phyloP scores from a whole-genome alignment of 306 rosid species.

The Dalbergia cultrata region DNA sequence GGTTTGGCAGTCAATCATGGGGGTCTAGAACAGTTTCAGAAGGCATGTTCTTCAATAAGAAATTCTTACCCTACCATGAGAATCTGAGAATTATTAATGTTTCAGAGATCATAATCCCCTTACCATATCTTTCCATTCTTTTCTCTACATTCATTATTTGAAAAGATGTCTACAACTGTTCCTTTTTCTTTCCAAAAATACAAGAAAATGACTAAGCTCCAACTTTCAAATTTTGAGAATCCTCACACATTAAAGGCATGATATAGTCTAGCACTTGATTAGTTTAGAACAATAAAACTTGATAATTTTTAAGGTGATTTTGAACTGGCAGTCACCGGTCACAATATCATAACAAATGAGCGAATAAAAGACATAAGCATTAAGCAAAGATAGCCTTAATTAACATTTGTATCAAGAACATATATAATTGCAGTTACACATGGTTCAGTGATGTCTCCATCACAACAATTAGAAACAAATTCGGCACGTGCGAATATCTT shows the following conservation, averaged over 20 bases:
- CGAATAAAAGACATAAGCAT: not conserved
- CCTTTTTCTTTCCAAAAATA: not conserved
- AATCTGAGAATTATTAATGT: not conserved
- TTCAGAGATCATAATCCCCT: not conserved
- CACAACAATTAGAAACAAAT: not conserved
- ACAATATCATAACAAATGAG: not conserved
- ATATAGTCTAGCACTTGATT: not conserved
- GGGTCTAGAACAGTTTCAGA: not conserved
- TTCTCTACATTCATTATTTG: not conserved
- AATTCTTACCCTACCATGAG: not conserved
- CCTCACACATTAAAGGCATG: not conserved
- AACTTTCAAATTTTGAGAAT: not conserved
- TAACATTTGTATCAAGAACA: not conserved
- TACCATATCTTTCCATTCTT: not conserved
- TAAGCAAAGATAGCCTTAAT: too few relatives aligned
- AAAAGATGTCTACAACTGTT: too few relatives aligned
- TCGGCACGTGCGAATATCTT: not conserved
- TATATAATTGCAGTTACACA: too few relatives aligned
- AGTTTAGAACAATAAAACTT: too few relatives aligned
- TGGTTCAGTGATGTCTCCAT: not conserved
- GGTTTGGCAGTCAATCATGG: too few relatives aligned
- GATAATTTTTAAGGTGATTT: too few relatives aligned
- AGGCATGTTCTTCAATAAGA: not conserved
- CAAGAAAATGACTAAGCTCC: not conserved
- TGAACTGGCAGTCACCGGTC: not conserved